Evolutionary conservation across 352 stramenopile genomes (phyloP).

Genomic region (Globisporangium nunn): DNA sequence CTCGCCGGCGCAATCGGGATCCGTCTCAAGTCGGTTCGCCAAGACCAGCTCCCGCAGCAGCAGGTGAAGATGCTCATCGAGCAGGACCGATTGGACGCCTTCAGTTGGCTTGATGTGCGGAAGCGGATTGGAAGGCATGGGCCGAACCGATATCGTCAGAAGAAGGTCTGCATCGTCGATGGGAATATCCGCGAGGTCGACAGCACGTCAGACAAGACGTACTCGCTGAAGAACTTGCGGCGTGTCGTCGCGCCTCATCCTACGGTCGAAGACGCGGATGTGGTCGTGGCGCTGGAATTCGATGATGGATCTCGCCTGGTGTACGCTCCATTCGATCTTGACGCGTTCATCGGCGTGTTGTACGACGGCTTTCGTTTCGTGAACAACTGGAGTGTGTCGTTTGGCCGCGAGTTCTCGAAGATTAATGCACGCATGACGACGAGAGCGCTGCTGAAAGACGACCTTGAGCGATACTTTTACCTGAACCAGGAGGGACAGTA

Average conservation of each 20-base stretch:
- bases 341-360: slow-evolving; percentile 53
- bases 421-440: slow-evolving; percentile 58
- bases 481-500: slow-evolving; percentile 65
- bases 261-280: slow-evolving; percentile 21
- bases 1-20: slow-evolving; percentile 66
- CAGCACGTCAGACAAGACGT: slow-evolving; percentile 41
- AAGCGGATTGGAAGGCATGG: slow-evolving; percentile 50
- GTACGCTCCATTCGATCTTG: slow-evolving; percentile 48
- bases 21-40: slow-evolving; percentile 23
- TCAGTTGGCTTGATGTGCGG: slow-evolving; percentile 44
- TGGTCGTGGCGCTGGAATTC: slow-evolving; percentile 64
- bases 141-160: slow-evolving; percentile 49
- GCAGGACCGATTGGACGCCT: slow-evolving; percentile 32
- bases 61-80: slow-evolving; percentile 24
- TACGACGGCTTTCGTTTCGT: slow-evolving; percentile 65
- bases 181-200: slow-evolving; percentile 41
- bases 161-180: slow-evolving; percentile 57
- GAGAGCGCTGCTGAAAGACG: slow-evolving; percentile 35
- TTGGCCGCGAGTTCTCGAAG: slow-evolving; percentile 57
- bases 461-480: slow-evolving; percentile 45
- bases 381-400: slow-evolving; percentile 55
- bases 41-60: slow-evolving; percentile 51
- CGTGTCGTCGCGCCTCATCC: slow-evolving; percentile 37
- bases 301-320: slow-evolving; percentile 45
- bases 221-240: slow-evolving; percentile 45